Evolutionary conservation across 2,329 filamentous ascomycete genomes (phyloP), one percentile per base, ranked within the genome.

Genomic region (Passalora sequoiae): DNA sequence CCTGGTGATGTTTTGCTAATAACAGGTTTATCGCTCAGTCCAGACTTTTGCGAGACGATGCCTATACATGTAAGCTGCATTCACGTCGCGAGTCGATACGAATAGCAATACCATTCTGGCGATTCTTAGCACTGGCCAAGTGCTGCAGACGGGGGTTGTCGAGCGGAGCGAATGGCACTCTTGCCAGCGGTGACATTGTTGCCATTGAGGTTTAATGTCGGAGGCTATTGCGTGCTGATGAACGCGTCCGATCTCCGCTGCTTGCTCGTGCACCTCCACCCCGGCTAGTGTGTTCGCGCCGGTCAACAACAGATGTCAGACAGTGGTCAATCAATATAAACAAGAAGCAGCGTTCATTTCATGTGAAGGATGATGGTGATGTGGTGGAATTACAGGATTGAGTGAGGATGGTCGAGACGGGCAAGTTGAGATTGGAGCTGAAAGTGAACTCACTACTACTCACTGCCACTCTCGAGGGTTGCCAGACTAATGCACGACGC

Each of bases 151-250:
- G 79, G 44, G 80, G 70, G 56, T 74, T 75, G 61, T 86, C 79
- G 42, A 89, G 73, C 37, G 82, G 82, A 61, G 81, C 85, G 65
- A 89, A 89, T 4, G 85, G 85, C 67, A 87, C 83, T 60, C 85
- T 79, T 50, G 58, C 56, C 53, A 62, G 53, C 35, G 61, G 56
- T 8, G 49, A 51, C 52, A 56, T 55, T 21, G 61, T 52, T 15
- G 62, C 51, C 57, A 62, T 63, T 44, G 46, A 49, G 43, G 45
- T 49, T 41, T 41, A 41, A 44, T 46, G 37, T 47, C 44, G 37
- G 42, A 27, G 28, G n/a, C n/a, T n/a, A n/a, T n/a, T n/a, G n/a
- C n/a, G n/a, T n/a, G n/a, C n/a, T n/a, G 28, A 16, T 40, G 38
- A 32, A 32, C 42, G 42, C 42, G 42, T 44, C 21, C 33, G 12